phyloP scores from a whole-genome alignment of 2,329 filamentous ascomycete genomes.

The Cytospora piceicola region DNA sequence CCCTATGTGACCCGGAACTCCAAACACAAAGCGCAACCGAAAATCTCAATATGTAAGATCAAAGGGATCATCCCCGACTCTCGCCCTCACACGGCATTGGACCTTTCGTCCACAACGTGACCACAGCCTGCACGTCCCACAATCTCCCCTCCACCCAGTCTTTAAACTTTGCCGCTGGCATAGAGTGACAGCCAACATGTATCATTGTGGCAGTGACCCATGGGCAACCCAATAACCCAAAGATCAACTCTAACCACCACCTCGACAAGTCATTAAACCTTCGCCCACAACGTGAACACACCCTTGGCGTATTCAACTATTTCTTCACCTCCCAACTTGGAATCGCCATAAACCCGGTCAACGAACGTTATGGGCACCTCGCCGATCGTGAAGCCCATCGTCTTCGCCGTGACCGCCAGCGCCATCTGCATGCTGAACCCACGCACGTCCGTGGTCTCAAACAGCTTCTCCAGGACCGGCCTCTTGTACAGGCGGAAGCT shows the following conservation, averaged over 20 bases:
- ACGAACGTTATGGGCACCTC: slow-evolving; percentile 98
- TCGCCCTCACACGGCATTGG: slow-evolving; percentile 42
- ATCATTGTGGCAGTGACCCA: too few species aligned
- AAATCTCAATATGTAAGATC: slow-evolving; percentile 23
- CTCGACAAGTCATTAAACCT: slow-evolving; percentile 67
- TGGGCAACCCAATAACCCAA: too few species aligned
- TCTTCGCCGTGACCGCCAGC: slow-evolving; percentile 97
- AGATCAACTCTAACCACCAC: too few species aligned
- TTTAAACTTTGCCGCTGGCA: too few species aligned
- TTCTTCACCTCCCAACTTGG: slow-evolving; percentile 37
- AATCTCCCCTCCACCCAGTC: too few species aligned
- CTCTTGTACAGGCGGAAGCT: slow-evolving; percentile 96
- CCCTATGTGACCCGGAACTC: slow-evolving; percentile 22
- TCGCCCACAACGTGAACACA: neutral
- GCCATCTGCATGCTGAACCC: slow-evolving; percentile 99
- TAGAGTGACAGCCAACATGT: too few species aligned
- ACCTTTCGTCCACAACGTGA: slow-evolving; percentile 78
- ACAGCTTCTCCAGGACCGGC: slow-evolving; percentile 84
- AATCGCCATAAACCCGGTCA: slow-evolving; percentile 84
- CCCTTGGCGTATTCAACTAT: slow-evolving; percentile 5
- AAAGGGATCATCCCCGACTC: neutral
- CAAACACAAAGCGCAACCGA: slow-evolving; percentile 34
- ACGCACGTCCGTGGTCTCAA: slow-evolving; percentile 88
- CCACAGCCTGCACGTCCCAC: slow-evolving; percentile 65
- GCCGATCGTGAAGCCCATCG: slow-evolving; percentile 89